Conservation (phyloP, 2,329 filamentous ascomycete species). For the Botrytis byssoidea region DNA sequence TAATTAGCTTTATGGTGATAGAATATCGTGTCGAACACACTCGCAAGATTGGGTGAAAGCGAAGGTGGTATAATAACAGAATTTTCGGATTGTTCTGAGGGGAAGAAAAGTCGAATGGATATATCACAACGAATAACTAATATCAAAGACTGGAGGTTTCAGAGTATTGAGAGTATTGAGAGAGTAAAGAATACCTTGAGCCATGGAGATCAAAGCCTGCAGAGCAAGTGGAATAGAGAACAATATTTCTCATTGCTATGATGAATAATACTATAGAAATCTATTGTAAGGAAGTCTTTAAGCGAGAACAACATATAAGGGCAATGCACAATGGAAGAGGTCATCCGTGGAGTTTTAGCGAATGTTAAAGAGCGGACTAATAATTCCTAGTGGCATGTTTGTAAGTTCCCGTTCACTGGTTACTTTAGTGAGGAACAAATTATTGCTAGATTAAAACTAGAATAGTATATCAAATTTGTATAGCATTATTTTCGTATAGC, state of each 20-base stretch:
- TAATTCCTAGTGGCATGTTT: not conserved
- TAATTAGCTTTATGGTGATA: not conserved
- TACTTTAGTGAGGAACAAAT: not conserved
- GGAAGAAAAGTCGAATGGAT: not conserved
- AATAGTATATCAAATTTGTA: rapidly evolving
- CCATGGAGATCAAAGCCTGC: not conserved
- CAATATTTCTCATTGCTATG: not conserved
- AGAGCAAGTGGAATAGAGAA: not conserved
- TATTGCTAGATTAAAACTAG: not conserved
- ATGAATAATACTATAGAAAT: not conserved
- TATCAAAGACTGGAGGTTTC: rapidly evolving
- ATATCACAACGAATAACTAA: not conserved
- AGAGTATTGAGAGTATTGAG: not conserved
- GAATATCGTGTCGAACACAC: rapidly evolving
- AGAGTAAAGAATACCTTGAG: not conserved
- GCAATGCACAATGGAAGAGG: not conserved
- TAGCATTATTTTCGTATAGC: rapidly evolving
- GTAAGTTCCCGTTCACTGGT: not conserved
- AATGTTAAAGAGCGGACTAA: not conserved
- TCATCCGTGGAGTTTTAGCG: not conserved
- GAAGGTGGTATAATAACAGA: not conserved
- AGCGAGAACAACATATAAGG: not conserved
- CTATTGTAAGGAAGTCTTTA: not conserved
- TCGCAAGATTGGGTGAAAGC: not conserved
- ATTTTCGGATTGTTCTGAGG: not conserved